Base-by-base conservation (phyloP, 2,329 filamentous ascomycete genomes). In the Aspergillus versicolor region DNA sequence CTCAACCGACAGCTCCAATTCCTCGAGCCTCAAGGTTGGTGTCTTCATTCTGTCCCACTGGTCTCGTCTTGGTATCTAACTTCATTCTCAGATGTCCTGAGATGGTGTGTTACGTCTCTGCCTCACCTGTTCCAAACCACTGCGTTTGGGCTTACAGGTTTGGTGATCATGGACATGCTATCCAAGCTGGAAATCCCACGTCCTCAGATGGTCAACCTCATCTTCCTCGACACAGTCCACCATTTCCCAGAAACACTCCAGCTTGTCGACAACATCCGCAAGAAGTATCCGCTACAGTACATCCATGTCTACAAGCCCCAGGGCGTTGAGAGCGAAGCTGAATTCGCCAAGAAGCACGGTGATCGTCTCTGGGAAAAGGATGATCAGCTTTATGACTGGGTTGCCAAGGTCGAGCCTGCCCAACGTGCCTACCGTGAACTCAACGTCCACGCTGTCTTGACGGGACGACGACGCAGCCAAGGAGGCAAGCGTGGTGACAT, bases 401-500 rank as follows among this genome's bases (percentile, higher is more conserved):
- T 94, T 61, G 94, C 92, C 78, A 99, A 99, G 81, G 94, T 99
- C 48, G 94, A 99, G 81, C 94, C 94, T 15, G 91, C 92, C 54
- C 88, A 96, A 77, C 87, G 94, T 60, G 91, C 94, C 6, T 97
- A 97, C 77, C 81, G 87, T 17, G 89, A 96, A 62, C 84, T 97
- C 58, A 85, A 89, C 68, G 92, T 97, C 56, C 88, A 89, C 56
- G 94, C 94, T 52, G 90, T 97, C 52, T 82, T 99, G 63, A 99
- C 94, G 45, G 94, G 94, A 52, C 91, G 94, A 58, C 86, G 94
- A 61, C 87, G 91, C 65, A 95, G 91, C 62, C 94, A 99, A 77
- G 94, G 94, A 61, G 93, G 92, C 62, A 91, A 94, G 79, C 89
- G 94, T 59, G 92, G 92, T 62, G 87, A 89, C 69, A 87, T 99